Evolutionary conservation across 768 basidiomycete species (phyloP), one percentile per base, ranked within the genome.

Genomic region (Tulasnella calospora): DNA sequence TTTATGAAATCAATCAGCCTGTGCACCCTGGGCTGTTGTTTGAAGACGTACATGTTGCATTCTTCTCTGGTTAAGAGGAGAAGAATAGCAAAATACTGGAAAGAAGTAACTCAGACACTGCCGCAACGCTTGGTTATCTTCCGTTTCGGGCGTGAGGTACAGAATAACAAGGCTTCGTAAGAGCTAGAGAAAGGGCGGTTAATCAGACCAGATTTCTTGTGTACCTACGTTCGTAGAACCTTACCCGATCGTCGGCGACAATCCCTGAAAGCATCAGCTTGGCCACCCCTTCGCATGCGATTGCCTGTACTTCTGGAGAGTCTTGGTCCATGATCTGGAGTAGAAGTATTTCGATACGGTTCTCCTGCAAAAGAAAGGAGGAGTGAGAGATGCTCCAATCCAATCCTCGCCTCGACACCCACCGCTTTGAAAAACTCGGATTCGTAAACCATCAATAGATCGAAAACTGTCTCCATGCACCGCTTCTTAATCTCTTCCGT

Each of bases 81-180:
- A 91, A n/a, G 94, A 94, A 84, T 91, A 94, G 83, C 93, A 93
- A 82, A 92, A 98, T 0, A 91, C 90, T 1, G 90, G 92, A 84
- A 96, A 91, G 87, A 97, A 97, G 83, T 92, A 93, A 4, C 91
- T 88, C 51, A 98, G 84, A 81, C 92, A 95, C 83, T 98, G 96
- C 57, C 94, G 88, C 23, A 98, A 86, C 77, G 92, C 89, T 79
- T 94, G 92, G 81, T 97, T 98, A 38, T 90, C 89, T 21, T 85
- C 87, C 2, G 94, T 97, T 76, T 91, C 89, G 0, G 94, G 94
- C 0, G 92, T 93, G 72, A 98, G 87, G 83, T 93, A 98, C 6
- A 89, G 86, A 33, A 89, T 82, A 19, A 88, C 86, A 10, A 90
- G 86, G 70, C 86, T 84, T 80, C 87, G 84, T 30, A 90, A 82